Conservation (phyloP, 2,329 filamentous ascomycete species). For the Paecilomyces variotii region DNA sequence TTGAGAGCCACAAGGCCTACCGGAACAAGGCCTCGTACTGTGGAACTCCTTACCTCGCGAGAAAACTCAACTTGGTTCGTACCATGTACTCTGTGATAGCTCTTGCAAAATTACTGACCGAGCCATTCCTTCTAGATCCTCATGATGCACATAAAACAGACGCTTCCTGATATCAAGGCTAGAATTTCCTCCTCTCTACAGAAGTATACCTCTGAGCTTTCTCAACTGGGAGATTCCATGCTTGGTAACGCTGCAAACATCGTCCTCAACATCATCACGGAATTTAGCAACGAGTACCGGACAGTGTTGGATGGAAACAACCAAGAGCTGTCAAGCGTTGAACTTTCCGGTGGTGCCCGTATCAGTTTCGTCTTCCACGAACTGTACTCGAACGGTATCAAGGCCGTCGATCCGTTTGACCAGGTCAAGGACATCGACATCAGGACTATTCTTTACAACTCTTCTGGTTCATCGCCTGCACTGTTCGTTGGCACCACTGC, state of each 20-base stretch:
- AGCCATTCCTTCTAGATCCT: conserved; percentile 55
- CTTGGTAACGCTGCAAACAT: conserved; percentile 95
- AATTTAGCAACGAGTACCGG: conserved; percentile 96
- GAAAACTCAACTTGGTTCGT: conserved; percentile 79
- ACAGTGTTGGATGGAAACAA: conserved; percentile 96
- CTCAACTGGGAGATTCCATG: conserved; percentile 81
- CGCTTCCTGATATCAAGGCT: conserved; percentile 94
- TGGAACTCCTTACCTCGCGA: conserved; percentile 90
- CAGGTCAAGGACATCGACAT: conserved; percentile 97
- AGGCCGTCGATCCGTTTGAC: conserved; percentile 96
- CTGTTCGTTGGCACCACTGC: conserved; percentile 95
- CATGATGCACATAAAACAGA: conserved; percentile 99
- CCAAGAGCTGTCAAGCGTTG: conserved; percentile 85
- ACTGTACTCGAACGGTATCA: conserved; percentile 93
- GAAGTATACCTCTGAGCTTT: conserved; percentile 80
- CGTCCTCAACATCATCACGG: conserved; percentile 95
- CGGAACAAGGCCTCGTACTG: conserved; percentile 98
- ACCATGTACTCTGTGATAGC: neutral
- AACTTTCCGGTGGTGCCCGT: conserved; percentile 91
- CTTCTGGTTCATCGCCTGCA: conserved; percentile 92
- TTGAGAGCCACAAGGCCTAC: conserved; percentile 97
- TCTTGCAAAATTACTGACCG: neutral
- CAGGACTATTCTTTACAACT: conserved; percentile 95
- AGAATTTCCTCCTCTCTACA: conserved; percentile 88
- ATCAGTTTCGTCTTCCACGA: conserved; percentile 99